These are phyloP conservation scores for Eucalyptus curtisii DNA, from an alignment of 345 rosid genomes.

Conservation along the genomic window DNA sequence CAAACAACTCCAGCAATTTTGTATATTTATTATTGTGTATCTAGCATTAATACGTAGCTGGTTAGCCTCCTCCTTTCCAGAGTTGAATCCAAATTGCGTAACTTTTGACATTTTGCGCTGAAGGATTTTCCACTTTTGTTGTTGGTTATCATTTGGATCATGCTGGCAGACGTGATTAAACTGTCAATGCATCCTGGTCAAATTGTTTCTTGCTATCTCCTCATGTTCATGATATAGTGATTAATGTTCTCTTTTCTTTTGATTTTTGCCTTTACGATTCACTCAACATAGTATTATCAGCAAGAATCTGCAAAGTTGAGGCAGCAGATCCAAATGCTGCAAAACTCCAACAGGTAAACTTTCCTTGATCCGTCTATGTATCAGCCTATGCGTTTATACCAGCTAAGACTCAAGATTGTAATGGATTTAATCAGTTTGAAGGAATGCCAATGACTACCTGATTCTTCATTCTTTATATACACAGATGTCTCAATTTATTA, in stretches of 20 bases:
- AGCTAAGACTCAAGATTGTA: not conserved
- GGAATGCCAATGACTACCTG: not conserved
- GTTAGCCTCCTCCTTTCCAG: not conserved
- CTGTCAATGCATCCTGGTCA: not conserved
- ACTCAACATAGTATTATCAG: slow-evolving; percentile 61
- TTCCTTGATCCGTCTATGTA: not conserved
- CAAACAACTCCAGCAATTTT: not conserved
- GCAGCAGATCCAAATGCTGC: slow-evolving; percentile 87
- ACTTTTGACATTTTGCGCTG: not conserved
- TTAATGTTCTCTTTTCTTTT: not conserved
- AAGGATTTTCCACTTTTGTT: not conserved
- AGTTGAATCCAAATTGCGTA: not conserved
- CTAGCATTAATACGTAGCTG: not conserved
- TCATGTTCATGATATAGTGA: not conserved
- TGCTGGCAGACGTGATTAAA: not conserved
- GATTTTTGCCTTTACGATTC: not conserved
- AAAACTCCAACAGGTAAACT: slow-evolving; percentile 81
- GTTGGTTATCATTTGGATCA: not conserved
- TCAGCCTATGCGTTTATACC: not conserved
- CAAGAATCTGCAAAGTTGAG: slow-evolving; percentile 94
- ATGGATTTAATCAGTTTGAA: not conserved
- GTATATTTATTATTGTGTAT: not conserved
- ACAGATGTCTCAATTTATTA: not conserved
- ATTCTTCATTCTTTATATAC: not conserved
- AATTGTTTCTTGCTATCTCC: not conserved